Evolutionary conservation across 805 yeast species (phyloP), one percentile per base, ranked within the genome.

Genomic region (Ogataea methylovora): DNA sequence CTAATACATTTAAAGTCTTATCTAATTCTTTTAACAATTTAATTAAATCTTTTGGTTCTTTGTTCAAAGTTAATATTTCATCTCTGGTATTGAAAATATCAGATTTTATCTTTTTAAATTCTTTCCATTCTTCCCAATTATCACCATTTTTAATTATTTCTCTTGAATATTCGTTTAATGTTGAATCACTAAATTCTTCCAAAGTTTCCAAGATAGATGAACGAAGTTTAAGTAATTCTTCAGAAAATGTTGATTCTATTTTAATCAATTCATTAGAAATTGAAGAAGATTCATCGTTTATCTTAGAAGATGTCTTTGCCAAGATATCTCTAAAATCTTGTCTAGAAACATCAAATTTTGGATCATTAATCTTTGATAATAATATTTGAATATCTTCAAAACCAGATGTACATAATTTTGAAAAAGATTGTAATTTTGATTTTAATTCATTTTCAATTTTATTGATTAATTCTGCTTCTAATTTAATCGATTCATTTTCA

Each of bases 171-270:
- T 80, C 85, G 43, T 61, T 67, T 35, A 81, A 66, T 20, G 83
- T 67, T 6, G 75, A 70, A 35, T 81, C 87, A 5, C 80, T 77
- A 64, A 82, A 83, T 40, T 82, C 82, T 52, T 82, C 88, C 50
- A 78, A 69, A 0, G 79, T 68, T 42, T 83, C 88, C 34, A 81
- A 65, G 24, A 79, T 68, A 15, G 60, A 52, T 15, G 59, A 51
- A 47, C 73, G 66, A 23, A 63, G 30, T 5, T 36, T 35, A 10
- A 48, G 37, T 15, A 60, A 39, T 18, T 46, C 56, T 4, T 54
- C 45, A 27, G 67, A 60, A 17, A 64, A 56, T 4, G 45, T 46
- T 16, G 52, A 43, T 27, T 63, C 54, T 10, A 54, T 43, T 6
- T 48, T 36, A 10, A 48, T 43, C 33, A 69, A 46, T 17, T 55